Evolutionary conservation across 768 basidiomycete genomes (phyloP), one percentile per base, ranked within the genome.

Genomic region (Tephrocybe rancida): DNA sequence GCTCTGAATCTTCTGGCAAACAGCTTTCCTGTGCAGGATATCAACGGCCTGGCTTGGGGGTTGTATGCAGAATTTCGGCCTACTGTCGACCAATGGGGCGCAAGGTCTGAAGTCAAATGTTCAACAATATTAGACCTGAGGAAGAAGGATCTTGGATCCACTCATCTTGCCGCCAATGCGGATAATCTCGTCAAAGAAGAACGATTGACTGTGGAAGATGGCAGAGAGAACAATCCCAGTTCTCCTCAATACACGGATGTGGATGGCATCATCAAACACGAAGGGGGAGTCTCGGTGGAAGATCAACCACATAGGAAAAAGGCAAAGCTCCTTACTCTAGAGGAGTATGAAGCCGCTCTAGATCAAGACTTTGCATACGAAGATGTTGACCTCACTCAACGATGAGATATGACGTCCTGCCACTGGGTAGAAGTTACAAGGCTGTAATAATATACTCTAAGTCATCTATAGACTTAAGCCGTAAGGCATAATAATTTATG

Each of bases 51-150:
- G 51, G 96, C 88, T 8, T 95, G 89, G 75, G 71, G 78, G 18
- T 75, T 98, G 38, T 98, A 98, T 66, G 82, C 85, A 22, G 87
- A 90, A 16, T 97, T 98, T 68, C 85, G 95, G 53, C 95, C 95
- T 9, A 75, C 77, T 11, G 86, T 85, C 0, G 84, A 84, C 24
- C 85, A 83, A 22, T 98, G 95, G 95, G 95, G 95, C 5, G 82
- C 87, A 66, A 80, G 83, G 51, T 90, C 86, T 3, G 85, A 91
- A 60, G 73, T 97, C 24, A 77, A 77, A 32, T 91, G 89, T 63
- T 76, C 77, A 37, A 82, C 64, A 27, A 88, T 98, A 45, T 74
- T 98, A 27, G 78, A 65, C 18, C 66, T 90, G 53, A 72, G 85
- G 44, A 78, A 76, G 60, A 63, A 63, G 42, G 58, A 64, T 30